Evolutionary conservation across 2,329 filamentous ascomycete genomes (phyloP), one percentile per base, ranked within the genome.

Genomic region (Colletotrichum cordylinicola): DNA sequence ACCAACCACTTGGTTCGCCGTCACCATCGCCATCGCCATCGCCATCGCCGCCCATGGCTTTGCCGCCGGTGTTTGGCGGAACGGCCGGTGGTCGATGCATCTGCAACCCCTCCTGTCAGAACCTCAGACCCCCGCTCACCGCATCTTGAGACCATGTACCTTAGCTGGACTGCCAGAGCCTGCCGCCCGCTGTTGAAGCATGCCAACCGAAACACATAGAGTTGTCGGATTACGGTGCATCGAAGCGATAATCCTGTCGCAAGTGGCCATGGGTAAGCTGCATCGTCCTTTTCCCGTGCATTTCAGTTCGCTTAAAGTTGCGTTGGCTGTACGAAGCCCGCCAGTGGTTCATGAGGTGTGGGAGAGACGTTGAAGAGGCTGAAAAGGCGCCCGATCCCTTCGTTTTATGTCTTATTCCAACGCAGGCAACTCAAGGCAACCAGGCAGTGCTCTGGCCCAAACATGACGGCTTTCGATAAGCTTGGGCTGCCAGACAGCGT

Each of bases 191-290:
- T 9, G 52, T 10, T 16, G 31, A 60, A 58, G 48, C 31, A 21
- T 31, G 66, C 15, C 24, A 37, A 31, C n/a, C 13, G 31, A 21
- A 10, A 65, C 35, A 31, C 18, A 33, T 33, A 64, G 16, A 70
- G 61, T 15, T 67, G 62, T 75, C 69, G 67, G 70, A 72, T 72
- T 67, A 66, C 31, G 27, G 9, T 48, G 31, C 15, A 56, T 61
- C 18, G 16, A 70, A 35, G 15, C 48, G 55, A 58, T 62, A n/a
- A 67, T 61, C 10, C 72, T 72, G 69, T 74, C 61, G 72, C 72
- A 72, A 72, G 15, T 24, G 48, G 29, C 37, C 61, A 75, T 72
- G 55, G 72, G 69, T 62, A 75, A 64, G 55, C 69, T 72, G 61
- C 33, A 67, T 31, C 61, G 27, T 52, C 52, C 24, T 66, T 31